Evolutionary conservation across 1,139 yeast genomes (phyloP).

Genomic region (Yamadazyma friedrichii): DNA sequence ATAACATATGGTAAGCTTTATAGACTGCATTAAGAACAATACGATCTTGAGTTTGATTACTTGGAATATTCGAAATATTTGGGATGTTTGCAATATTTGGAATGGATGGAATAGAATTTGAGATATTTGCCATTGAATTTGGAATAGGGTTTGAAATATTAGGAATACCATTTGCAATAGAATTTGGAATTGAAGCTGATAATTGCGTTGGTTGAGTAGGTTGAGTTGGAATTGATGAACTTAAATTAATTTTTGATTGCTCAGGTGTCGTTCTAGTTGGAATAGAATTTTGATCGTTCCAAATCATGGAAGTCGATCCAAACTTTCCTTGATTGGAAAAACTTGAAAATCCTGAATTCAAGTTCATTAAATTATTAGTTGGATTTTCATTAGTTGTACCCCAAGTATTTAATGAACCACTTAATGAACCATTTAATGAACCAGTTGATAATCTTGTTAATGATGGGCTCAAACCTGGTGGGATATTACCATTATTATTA

Average conservation of each 20-base stretch:
- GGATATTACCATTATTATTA: slow-evolving; percentile 21
- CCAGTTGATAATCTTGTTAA: slow-evolving; percentile 6
- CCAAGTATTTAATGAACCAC: slow-evolving; percentile 1
- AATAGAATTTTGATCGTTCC: slow-evolving; percentile 5
- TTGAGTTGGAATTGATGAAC: not conserved
- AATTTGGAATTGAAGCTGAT: not conserved
- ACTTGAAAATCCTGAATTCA: slow-evolving; percentile 6
- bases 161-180: not conserved
- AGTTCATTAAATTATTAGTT: slow-evolving; percentile 4
- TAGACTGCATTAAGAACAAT: slow-evolving; percentile 24
- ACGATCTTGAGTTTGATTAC: slow-evolving; percentile 4
- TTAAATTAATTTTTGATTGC: not conserved
- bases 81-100: not conserved
- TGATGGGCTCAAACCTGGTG: slow-evolving; percentile 11
- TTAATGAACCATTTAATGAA: slow-evolving; percentile 2
- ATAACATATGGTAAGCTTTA: slow-evolving; percentile 35
- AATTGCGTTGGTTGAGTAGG: not conserved
- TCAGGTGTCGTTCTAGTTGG: slow-evolving; percentile 1
- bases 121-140: not conserved
- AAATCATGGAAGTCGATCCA: slow-evolving; percentile 3
- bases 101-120: not conserved
- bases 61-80: not conserved
- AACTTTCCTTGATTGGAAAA: slow-evolving; percentile 1
- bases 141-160: not conserved
- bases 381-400: not conserved